phyloP scores from a whole-genome alignment of 305 asterid genomes.

The Lippia alba region DNA sequence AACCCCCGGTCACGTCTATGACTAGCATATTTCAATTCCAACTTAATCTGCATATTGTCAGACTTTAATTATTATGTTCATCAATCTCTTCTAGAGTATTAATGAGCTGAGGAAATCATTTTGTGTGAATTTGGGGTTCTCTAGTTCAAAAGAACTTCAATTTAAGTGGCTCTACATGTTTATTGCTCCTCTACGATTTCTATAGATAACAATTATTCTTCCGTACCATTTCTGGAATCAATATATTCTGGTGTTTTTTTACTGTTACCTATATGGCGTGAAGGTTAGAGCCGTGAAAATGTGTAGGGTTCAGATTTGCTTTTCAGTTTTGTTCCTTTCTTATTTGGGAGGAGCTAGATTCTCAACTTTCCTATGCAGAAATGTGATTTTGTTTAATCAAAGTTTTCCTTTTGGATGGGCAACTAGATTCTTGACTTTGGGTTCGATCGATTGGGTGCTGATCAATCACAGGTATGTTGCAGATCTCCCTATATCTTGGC shows the following conservation, averaged over 20 bases:
- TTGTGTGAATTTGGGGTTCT: background rate
- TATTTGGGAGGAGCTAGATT: slow-evolving; percentile 42
- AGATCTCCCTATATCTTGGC: slow-evolving; percentile 27
- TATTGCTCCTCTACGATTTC: slow-evolving; percentile 12
- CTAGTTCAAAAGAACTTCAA: slow-evolving; percentile 25
- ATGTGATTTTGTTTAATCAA: slow-evolving; percentile 36
- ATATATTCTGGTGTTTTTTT: slow-evolving; percentile 6
- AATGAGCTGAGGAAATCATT: slow-evolving; percentile 9
- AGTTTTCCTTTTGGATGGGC: slow-evolving; percentile 38
- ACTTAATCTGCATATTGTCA: slow-evolving; percentile 15
- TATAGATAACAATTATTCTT: slow-evolving; percentile 14
- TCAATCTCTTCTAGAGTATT: slow-evolving; percentile 1
- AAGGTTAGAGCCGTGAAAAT: slow-evolving; percentile 17
- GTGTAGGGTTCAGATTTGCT: slow-evolving; percentile 31
- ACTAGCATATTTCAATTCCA: slow-evolving; percentile 25
- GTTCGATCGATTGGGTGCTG: slow-evolving; percentile 96
- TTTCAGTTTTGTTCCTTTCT: slow-evolving; percentile 29
- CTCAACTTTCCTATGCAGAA: slow-evolving; percentile 44
- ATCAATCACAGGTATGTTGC: slow-evolving; percentile 79
- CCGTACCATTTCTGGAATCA: slow-evolving; percentile 22
- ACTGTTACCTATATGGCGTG: slow-evolving; percentile 13
- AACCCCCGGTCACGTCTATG: slow-evolving; percentile 14
- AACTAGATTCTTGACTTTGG: slow-evolving; percentile 93
- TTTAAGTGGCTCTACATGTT: slow-evolving; percentile 18
- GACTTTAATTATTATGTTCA: slow-evolving; percentile 7